A percentile compares a stretch with the other conserved stretches of the same genome.
Evolutionary conservation across 1,139 yeast species (phyloP).

Genomic region (Diutina neorugosa): DNA sequence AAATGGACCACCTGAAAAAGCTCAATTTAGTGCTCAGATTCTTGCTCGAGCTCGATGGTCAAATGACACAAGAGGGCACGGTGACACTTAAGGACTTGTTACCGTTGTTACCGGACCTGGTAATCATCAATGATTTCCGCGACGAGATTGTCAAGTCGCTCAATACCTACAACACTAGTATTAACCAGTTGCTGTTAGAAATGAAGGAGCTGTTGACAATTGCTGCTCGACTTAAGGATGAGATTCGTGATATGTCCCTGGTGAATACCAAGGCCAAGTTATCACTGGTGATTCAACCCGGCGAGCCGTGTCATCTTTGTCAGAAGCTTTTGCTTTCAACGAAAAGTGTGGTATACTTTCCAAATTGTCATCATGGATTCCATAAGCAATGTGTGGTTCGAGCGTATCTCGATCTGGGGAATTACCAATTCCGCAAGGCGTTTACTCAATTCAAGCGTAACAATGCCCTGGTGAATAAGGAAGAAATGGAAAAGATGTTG

Average conservation of each 20-base stretch:
- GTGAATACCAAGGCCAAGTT: slow-evolving; percentile 27
- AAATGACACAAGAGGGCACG: not conserved
- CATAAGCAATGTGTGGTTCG: slow-evolving; percentile 79
- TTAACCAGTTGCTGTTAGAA: slow-evolving; percentile 53
- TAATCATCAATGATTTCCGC: slow-evolving; percentile 72
- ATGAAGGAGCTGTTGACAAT: slow-evolving; percentile 66
- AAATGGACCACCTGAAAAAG: not conserved
- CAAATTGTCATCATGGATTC: slow-evolving; percentile 76
- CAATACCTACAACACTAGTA: slow-evolving; percentile 57
- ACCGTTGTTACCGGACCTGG: slow-evolving; percentile 75
- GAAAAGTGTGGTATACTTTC: slow-evolving; percentile 70
- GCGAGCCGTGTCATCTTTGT: slow-evolving; percentile 73
- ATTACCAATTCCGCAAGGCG: slow-evolving; percentile 54
- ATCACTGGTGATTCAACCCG: slow-evolving; percentile 54
- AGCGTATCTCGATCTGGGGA: slow-evolving; percentile 41
- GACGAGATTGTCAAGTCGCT: slow-evolving; percentile 72
- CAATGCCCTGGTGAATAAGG: slow-evolving; percentile 12
- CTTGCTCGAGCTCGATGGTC: not conserved
- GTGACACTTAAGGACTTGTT: slow-evolving; percentile 69
- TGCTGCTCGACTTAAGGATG: slow-evolving; percentile 47
- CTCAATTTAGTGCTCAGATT: not conserved
- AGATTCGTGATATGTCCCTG: slow-evolving; percentile 39
- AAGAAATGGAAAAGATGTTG: slow-evolving; percentile 47
- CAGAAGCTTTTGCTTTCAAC: slow-evolving; percentile 45
- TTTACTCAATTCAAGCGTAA: slow-evolving; percentile 14